These are phyloP conservation scores for Passiflora organensis DNA, from an alignment of 345 rosid genomes.

Conservation along the genomic window DNA sequence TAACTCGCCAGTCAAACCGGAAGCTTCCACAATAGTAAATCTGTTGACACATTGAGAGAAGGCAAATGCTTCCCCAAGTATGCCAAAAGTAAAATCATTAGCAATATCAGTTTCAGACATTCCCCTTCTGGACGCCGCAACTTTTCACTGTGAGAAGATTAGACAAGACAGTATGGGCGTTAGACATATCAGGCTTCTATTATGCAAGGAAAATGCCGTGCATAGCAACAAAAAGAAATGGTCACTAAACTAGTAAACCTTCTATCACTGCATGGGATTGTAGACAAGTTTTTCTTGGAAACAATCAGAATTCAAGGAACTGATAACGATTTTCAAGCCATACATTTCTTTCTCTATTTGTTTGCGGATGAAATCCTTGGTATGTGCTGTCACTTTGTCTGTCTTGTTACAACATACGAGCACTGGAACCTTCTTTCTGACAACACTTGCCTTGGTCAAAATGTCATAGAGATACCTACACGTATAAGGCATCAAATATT, in stretches of 20 bases:
- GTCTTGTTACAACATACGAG: slow-evolving; percentile 87
- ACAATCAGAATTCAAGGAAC: no score
- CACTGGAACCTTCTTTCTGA: slow-evolving; percentile 70
- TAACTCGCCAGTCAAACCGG: slow-evolving; percentile 65
- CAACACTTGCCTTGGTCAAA: slow-evolving; percentile 67
- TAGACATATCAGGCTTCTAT: no score
- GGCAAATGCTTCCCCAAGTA: slow-evolving; percentile 58
- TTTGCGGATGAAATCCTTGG: slow-evolving; percentile 82
- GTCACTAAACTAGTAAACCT: no score
- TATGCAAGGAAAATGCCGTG: no score
- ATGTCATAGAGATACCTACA: slow-evolving; percentile 81
- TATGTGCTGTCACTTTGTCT: slow-evolving; percentile 92
- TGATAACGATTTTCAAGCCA: slow-evolving; percentile 1
- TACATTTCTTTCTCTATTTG: slow-evolving; percentile 96
- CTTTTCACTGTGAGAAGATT: slow-evolving; percentile 49
- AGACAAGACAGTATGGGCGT: not conserved
- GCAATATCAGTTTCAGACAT: slow-evolving; percentile 76
- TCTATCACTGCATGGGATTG: no score
- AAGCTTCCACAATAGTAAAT: slow-evolving; percentile 68
- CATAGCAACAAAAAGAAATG: no score
- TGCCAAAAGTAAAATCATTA: slow-evolving; percentile 65
- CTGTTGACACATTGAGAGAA: slow-evolving; percentile 68
- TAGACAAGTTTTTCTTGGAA: no score
- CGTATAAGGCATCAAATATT: slow-evolving; percentile 1
- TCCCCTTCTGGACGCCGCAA: slow-evolving; percentile 60